phyloP scores from a whole-genome alignment of 2,329 filamentous ascomycete species.

The Pleoardoris graminearum region DNA sequence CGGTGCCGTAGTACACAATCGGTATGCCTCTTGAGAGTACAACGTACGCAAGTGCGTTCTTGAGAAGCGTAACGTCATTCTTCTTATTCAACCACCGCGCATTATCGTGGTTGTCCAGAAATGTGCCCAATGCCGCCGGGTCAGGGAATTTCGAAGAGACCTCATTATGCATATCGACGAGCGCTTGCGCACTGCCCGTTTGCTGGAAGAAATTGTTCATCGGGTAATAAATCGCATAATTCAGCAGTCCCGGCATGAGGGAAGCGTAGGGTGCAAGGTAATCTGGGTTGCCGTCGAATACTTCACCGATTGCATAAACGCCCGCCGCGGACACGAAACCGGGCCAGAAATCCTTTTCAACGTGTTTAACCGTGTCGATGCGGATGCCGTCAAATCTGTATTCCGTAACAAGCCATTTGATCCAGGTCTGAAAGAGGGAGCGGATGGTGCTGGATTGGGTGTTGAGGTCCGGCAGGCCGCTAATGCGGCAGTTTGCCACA shows the following conservation, averaged over 20 bases:
- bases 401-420: slow-evolving; percentile 35
- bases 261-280: slow-evolving; percentile 59
- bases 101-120: slow-evolving; percentile 48
- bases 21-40: slow-evolving; percentile 46
- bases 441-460: slow-evolving; percentile 30
- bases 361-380: slow-evolving; percentile 64
- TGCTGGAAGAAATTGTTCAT: slow-evolving; percentile 45
- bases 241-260: slow-evolving; percentile 62
- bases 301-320: slow-evolving; percentile 65
- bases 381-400: slow-evolving; percentile 57
- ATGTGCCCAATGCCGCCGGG: slow-evolving; percentile 42
- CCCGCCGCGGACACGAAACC: slow-evolving; percentile 58
- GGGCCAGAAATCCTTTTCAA: slow-evolving; percentile 62
- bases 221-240: slow-evolving; percentile 59
- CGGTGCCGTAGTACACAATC: slow-evolving; percentile 47
- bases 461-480: slow-evolving; percentile 36
- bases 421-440: slow-evolving; percentile 32
- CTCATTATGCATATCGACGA: slow-evolving; percentile 43
- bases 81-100: slow-evolving; percentile 43
- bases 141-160: slow-evolving; percentile 38
- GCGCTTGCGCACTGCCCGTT: slow-evolving; percentile 31
- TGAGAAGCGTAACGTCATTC: slow-evolving; percentile 41
- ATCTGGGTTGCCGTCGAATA: slow-evolving; percentile 57
- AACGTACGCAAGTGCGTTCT: slow-evolving; percentile 46
- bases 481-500: slow-evolving; percentile 37